Conservation (phyloP, 1,139 yeast genomes). For the Geotrichum aggregatum region DNA sequence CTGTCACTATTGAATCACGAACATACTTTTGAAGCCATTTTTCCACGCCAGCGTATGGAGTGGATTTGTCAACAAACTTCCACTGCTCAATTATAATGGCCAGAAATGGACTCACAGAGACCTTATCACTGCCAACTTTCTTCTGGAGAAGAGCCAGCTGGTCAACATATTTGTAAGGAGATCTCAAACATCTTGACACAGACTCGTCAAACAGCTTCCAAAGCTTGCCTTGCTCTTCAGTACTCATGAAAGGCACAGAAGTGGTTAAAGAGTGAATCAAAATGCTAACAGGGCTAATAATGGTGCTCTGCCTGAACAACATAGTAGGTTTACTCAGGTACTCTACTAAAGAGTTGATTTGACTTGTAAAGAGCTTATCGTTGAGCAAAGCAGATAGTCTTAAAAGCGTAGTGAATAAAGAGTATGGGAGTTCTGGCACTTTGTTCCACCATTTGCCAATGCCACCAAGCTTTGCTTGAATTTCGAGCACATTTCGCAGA, state of each 20-base stretch:
- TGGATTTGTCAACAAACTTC: slow-evolving; percentile 47
- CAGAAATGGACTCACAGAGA: slow-evolving; percentile 58
- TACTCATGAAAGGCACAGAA: slow-evolving; percentile 14
- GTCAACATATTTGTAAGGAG: slow-evolving; percentile 85
- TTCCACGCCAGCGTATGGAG: slow-evolving; percentile 32
- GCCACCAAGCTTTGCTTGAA: slow-evolving; percentile 36
- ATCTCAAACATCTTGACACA: slow-evolving; percentile 59
- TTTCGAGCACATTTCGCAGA: slow-evolving; percentile 33
- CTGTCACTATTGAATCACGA: slow-evolving; percentile 36
- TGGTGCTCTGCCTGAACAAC: slow-evolving; percentile 45
- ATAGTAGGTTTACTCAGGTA: slow-evolving; percentile 45
- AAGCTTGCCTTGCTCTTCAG: slow-evolving; percentile 31
- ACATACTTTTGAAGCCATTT: slow-evolving; percentile 50
- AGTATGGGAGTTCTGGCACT: slow-evolving; percentile 41
- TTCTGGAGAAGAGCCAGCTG: slow-evolving; percentile 42
- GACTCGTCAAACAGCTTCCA: slow-evolving; percentile 72
- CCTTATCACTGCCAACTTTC: slow-evolving; percentile 24
- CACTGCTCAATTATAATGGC: slow-evolving; percentile 72
- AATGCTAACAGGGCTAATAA: slow-evolving; percentile 36
- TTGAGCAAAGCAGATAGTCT: slow-evolving; percentile 43
- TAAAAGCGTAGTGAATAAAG: slow-evolving; percentile 59
- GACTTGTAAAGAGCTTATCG: slow-evolving; percentile 40
- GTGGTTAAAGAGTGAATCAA: slow-evolving; percentile 30
- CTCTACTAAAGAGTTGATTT: slow-evolving; percentile 42
- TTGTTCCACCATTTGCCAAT: slow-evolving; percentile 62